Conservation (phyloP, 345 rosid species). For the Ceriops tagal region DNA sequence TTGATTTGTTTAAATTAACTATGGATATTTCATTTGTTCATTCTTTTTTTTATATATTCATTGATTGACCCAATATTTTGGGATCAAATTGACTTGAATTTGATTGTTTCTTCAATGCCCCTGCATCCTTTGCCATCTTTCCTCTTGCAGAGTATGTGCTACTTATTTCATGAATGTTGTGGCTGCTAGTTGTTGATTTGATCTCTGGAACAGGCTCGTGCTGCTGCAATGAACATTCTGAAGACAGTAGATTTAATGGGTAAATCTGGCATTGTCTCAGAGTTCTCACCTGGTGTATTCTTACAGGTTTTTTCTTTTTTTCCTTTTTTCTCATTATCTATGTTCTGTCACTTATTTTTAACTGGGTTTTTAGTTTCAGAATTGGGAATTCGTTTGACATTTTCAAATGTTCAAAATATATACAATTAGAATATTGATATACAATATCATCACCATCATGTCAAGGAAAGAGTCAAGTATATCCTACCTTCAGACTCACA, state of each 20-base stretch:
- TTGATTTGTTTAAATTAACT: too few relatives aligned
- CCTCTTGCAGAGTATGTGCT: not conserved
- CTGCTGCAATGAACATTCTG: slow-evolving; percentile 57
- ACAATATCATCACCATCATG: not conserved
- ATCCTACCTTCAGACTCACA: not conserved
- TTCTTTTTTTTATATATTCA: not conserved
- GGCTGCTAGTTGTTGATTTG: slow-evolving; percentile 20
- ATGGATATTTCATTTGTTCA: too few relatives aligned
- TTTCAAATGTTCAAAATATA: too few relatives aligned
- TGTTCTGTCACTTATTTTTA: slow-evolving; percentile 4
- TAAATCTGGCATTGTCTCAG: slow-evolving; percentile 67
- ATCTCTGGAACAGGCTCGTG: slow-evolving; percentile 61
- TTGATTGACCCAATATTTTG: not conserved
- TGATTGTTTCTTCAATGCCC: not conserved
- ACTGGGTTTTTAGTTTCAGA: slow-evolving; percentile 1
- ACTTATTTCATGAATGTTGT: slow-evolving; percentile 16
- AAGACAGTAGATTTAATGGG: slow-evolving; percentile 71
- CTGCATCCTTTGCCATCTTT: slow-evolving; percentile 1
- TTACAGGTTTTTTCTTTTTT: slow-evolving; percentile 60
- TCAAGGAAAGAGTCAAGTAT: not conserved
- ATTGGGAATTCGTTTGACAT: not conserved
- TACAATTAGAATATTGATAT: too few relatives aligned
- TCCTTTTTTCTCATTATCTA: not conserved
- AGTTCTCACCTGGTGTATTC: slow-evolving; percentile 81
- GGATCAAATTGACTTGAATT: not conserved